These are phyloP conservation scores for Stemphylium vesicarium DNA, from an alignment of 2,329 filamentous ascomycete species.

Conservation along the genomic window DNA sequence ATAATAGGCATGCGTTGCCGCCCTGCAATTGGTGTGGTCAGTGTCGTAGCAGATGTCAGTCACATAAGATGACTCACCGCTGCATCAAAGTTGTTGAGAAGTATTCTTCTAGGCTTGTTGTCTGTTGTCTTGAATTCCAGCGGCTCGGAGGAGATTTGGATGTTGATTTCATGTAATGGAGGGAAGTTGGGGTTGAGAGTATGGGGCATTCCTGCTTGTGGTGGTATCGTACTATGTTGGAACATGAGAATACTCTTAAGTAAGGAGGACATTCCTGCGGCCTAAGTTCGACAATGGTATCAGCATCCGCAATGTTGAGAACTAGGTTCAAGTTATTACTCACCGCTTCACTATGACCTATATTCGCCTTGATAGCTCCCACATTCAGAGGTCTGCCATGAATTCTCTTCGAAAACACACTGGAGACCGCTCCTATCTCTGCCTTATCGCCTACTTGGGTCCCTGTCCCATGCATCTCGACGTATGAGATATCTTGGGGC, in stretches of 20 bases:
- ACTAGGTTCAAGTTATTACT: not conserved
- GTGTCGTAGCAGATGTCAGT: too few species aligned
- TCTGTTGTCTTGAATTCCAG: too few species aligned
- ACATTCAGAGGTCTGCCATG: not conserved
- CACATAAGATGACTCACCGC: too few species aligned
- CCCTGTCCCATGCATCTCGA: not conserved
- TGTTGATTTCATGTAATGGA: not conserved
- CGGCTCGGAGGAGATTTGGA: not conserved
- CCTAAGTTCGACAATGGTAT: too few species aligned
- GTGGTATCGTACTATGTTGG: not conserved
- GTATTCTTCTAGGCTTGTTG: not conserved
- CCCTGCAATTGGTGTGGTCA: too few species aligned
- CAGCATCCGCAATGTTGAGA: too few species aligned
- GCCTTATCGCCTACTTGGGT: not conserved
- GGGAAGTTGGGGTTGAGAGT: not conserved
- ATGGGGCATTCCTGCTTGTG: not conserved
- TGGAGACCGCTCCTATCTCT: not conserved
- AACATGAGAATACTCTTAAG: not conserved
- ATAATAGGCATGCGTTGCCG: too few species aligned
- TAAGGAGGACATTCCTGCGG: not conserved
- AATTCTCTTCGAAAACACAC: not conserved
- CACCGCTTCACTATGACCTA: constrained; percentile 39
- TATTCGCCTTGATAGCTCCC: not conserved
- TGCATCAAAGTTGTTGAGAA: not conserved
- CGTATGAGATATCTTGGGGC: not conserved